Conservation (phyloP, 495 filamentous ascomycete genomes). For the Trichocladium uniseriatum region DNA sequence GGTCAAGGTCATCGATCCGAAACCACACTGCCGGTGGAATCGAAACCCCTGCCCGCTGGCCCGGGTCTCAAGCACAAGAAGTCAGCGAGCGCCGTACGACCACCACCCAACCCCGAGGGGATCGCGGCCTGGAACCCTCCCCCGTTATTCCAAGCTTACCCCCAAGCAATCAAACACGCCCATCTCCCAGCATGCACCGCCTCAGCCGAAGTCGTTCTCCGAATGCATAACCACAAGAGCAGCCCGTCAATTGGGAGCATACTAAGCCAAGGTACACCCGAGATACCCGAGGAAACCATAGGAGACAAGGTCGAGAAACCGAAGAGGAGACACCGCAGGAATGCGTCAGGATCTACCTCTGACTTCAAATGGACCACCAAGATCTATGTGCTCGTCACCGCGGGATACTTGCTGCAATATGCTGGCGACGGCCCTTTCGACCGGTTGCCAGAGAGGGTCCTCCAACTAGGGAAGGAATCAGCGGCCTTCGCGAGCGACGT, state of each 20-base stretch:
- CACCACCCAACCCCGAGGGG: conserved; percentile 12
- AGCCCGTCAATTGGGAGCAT: conserved; percentile 35
- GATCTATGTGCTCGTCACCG: conserved; percentile 69
- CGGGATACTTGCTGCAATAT: conserved; percentile 84
- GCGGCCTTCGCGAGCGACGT: conserved; percentile 90
- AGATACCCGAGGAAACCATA: conserved; percentile 15
- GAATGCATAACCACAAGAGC: conserved; percentile 45
- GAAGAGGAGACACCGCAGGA: conserved; percentile 41
- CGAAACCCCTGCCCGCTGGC: conserved; percentile 4
- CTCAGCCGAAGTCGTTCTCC: conserved; percentile 52
- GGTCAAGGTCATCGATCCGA: conserved; percentile 30
- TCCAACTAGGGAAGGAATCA: conserved; percentile 74
- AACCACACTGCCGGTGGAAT: conserved; percentile 22
- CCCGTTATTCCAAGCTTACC: conserved; percentile 83
- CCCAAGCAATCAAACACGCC: conserved; percentile 59
- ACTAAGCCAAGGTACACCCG: conserved; percentile 21
- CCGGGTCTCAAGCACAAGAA: conserved; percentile 31
- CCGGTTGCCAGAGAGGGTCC: conserved; percentile 75
- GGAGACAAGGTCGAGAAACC: conserved; percentile 29
- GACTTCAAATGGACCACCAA: conserved; percentile 75
- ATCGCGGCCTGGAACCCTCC: conserved; percentile 60
- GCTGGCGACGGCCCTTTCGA: conserved; percentile 70
- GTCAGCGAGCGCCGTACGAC: conserved; percentile 23
- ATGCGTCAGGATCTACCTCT: conserved; percentile 49
- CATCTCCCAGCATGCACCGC: conserved; percentile 43